Base-by-base conservation (phyloP, 495 filamentous ascomycete genomes). In the Articulospora tetracladia region DNA sequence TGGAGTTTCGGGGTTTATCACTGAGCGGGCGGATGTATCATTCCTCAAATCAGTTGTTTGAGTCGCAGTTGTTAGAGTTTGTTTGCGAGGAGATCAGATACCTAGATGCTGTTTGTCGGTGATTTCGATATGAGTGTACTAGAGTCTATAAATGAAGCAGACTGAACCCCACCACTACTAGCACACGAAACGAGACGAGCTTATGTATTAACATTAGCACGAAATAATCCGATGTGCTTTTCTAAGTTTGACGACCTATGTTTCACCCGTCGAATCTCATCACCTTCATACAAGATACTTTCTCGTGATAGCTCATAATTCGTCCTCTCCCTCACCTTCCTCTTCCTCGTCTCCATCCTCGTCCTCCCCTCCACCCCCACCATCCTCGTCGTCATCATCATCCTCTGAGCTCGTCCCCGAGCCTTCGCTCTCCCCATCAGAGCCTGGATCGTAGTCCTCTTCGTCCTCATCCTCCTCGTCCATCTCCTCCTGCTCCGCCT, bases 361-460 rank as follows among this genome's bases (percentile, higher is more conserved):
- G 0, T 71, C 79, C 28, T 76, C 79, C 6, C 72, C 73, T 6
- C 77, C 78, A 17, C 75, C 82, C 0, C 63, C 75, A 58, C 73
- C 80, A 12, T 73, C 78, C 20, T 78, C 77, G 11, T 76, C 79
- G 27, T 79, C 80, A 1, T 79, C 80, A 2, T 80, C 79, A 0
- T 76, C 78, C 0, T 81, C 82, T 52, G 70, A 76, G 27, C 76
- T 82, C 2, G 73, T 76, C 27, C 84, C 89, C 30, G 78, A 83
- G 3, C 87, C 89, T 23, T 90, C 90, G 60, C 85, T 91, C 7
- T 89, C 86, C 3, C 77, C 86, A 0, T 88, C 89, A 61, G 84
- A 89, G 1, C 88, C 91, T 2, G 90, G 91, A 66, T 93, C 86
- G 71, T 93, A 94, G 62, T 96, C 93, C 70, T 96, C 93, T 64